Conservation (phyloP, 164 flowering plant genomes). For the Vitis rupestris region DNA sequence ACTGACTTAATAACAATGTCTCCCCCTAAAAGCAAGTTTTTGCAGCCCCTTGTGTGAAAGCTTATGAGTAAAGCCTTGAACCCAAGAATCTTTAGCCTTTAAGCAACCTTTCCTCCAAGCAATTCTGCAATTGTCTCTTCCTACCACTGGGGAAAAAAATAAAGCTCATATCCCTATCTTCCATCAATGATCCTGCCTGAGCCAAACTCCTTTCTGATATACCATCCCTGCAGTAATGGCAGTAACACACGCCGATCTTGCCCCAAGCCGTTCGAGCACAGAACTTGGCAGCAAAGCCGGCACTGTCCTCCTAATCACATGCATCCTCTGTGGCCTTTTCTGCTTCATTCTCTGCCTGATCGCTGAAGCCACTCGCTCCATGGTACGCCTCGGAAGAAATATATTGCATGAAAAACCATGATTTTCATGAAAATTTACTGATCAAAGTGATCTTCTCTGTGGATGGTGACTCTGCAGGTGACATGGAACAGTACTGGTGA, state of each 20-base stretch:
- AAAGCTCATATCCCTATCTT: background rate
- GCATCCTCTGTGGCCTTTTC: constrained; percentile 65
- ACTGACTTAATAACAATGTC: too few species aligned
- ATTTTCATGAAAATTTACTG: too few species aligned
- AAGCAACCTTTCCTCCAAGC: constrained; percentile 87
- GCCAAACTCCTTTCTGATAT: background rate
- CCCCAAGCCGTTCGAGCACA: constrained; percentile 38
- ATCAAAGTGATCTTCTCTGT: background rate
- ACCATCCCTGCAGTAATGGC: constrained; percentile 38
- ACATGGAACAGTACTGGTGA: constrained; percentile 38
- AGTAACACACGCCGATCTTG: constrained; percentile 85
- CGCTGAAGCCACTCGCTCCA: constrained; percentile 78
- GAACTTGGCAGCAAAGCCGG: constrained; percentile 71
- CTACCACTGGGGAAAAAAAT: background rate
- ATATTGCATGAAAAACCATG: too few species aligned
- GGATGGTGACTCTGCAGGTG: constrained; percentile 36
- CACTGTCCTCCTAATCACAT: constrained; percentile 47
- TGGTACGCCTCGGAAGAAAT: constrained; percentile 35
- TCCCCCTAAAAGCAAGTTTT: background rate
- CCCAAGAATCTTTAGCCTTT: constrained; percentile 56
- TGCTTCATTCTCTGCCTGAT: constrained; percentile 81
- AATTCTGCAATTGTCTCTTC: constrained; percentile 37
- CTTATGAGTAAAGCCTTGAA: constrained; percentile 20
- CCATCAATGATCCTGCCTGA: constrained; percentile 4
- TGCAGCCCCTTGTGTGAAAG: constrained; percentile 21